Evolutionary conservation across 192 early-diverging fungal species (phyloP), one percentile per base, ranked within the genome.

Genomic region (Coemansia sp.): DNA sequence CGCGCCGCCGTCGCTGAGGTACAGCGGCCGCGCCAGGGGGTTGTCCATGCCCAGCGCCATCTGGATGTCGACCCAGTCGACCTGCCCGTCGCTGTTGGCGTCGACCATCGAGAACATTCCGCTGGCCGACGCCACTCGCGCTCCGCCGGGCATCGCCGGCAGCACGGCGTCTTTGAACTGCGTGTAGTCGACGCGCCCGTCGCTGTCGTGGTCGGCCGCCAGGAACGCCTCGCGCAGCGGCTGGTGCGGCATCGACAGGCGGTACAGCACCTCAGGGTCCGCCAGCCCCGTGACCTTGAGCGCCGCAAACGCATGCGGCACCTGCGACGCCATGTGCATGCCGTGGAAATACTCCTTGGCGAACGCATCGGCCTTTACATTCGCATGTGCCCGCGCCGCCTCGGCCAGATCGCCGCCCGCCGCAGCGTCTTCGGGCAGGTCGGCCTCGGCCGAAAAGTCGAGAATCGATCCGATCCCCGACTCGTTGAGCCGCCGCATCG

Each of bases 281-380:
- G 87, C 71, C 48, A 95, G 86, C 5, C 91, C 93, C 34, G 95
- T 94, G 37, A 98, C 69, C 70, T 98, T 98, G 70, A 91, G 67
- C 9, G 95, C 95, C 14, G 91, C 86, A 82, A 95, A 94, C 48
- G 85, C 85, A 34, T 87, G 85, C 0, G 87, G 83, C 52, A 85
- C 80, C 69, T 83, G 60, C 67, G 66, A 57, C 19, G 90, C 92
- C 56, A 90, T 90, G 26, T 88, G 74, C 69, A 94, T 85, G 62
- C 87, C 86, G 44, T 91, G 82, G 52, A 85, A 83, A 69, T 89
- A 89, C 80, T 86, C 77, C 26, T 82, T 74, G 8, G 86, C 83
- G 60, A 92, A 83, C 14, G 85, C 75, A 47, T 89, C 88, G 31
- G 92, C 89, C 55, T 82, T 81, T 57, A 81, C 69, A 71, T 91